phyloP scores from a whole-genome alignment of 768 basidiomycete species.

The Termitomyces heimii region DNA sequence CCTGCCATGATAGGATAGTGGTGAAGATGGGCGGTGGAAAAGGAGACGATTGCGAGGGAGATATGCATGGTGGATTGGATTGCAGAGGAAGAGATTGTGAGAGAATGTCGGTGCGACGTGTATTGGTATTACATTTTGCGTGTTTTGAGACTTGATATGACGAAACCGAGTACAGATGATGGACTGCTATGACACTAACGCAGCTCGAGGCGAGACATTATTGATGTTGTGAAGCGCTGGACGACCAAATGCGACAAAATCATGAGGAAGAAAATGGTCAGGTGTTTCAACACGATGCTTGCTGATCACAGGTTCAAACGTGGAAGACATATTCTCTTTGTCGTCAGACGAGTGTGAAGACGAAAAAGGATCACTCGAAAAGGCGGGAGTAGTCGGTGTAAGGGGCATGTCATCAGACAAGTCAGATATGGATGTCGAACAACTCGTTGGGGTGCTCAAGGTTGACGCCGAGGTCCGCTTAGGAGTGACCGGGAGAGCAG shows the following conservation, averaged over 20 bases:
- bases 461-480: conserved; percentile 48
- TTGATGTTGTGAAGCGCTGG: conserved; percentile 77
- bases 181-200: conserved; percentile 51
- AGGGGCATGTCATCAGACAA: conserved; percentile 79
- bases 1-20: conserved; percentile 43
- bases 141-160: conserved; percentile 43
- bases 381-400: conserved; percentile 71
- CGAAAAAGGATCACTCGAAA: conserved; percentile 55
- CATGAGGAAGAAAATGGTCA: conserved; percentile 76
- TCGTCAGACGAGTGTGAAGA: conserved; percentile 51
- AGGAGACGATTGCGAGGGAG: conserved; percentile 61
- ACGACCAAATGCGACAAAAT: conserved; percentile 75
- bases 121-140: conserved; percentile 83
- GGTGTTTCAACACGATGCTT: conserved; percentile 64
- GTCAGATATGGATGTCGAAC: conserved; percentile 68
- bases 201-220: conserved; percentile 55
- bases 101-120: conserved; percentile 55
- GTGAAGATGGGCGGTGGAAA: conserved; percentile 30
- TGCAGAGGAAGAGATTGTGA: conserved; percentile 60
- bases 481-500: conserved; percentile 64
- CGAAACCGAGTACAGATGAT: conserved; percentile 28
- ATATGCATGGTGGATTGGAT: conserved; percentile 59
- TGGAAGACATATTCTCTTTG: conserved; percentile 74
- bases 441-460: conserved; percentile 70
- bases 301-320: conserved; percentile 69